These are phyloP conservation scores for Achlya hypogyna DNA, from an alignment of 352 stramenopile species.

Conservation along the genomic window DNA sequence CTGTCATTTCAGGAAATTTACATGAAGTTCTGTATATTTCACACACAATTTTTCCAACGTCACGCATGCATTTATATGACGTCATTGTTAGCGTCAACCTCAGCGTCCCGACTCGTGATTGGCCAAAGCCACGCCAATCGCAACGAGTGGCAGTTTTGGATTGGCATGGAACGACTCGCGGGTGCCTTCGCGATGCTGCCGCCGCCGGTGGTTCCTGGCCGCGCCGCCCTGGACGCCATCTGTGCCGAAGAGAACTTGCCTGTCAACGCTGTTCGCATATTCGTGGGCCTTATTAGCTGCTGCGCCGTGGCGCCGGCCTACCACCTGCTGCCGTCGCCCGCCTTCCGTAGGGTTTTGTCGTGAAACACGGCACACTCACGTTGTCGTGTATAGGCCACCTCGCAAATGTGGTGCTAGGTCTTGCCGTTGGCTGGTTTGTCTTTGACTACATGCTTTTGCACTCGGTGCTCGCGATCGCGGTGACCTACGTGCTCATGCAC, in stretches of 20 bases:
- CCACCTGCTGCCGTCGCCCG: conserved; percentile 44
- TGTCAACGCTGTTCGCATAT: conserved; percentile 66
- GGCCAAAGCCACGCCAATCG: no score
- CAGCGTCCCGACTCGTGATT: background rate
- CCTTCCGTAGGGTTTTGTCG: conserved; percentile 35
- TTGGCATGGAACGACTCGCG: background rate
- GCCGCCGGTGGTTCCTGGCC: conserved; percentile 43
- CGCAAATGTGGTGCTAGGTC: conserved; percentile 54
- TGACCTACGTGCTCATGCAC: conserved; percentile 63
- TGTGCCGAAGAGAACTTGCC: conserved; percentile 62
- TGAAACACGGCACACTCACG: background rate
- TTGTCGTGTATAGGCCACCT: conserved; percentile 37
- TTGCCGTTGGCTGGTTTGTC: conserved; percentile 62
- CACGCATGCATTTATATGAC: background rate
- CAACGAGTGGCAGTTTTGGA: background rate
- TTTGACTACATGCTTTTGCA: conserved; percentile 75
- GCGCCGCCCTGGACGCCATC: conserved; percentile 54
- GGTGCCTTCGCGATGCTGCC: conserved; percentile 3
- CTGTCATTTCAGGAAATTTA: no score
- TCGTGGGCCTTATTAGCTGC: conserved; percentile 55
- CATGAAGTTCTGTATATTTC: no score
- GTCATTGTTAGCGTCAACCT: background rate
- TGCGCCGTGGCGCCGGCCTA: conserved; percentile 59
- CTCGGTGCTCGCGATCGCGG: conserved; percentile 43
- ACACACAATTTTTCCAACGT: no score